phyloP scores from a whole-genome alignment of 2,329 filamentous ascomycete species.

The Westerdykella sp. region DNA sequence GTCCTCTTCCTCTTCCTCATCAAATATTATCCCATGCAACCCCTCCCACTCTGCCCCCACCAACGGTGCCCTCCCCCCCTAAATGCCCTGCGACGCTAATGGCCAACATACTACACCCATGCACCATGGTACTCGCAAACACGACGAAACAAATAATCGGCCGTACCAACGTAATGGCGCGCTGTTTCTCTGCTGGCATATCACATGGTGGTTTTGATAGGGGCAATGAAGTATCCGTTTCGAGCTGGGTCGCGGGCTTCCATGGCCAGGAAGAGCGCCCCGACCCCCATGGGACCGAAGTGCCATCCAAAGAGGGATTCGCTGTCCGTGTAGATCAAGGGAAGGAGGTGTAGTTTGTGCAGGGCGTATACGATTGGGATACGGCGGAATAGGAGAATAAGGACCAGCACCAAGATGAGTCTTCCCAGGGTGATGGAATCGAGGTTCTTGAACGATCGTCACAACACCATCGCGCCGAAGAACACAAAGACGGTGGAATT shows the following conservation, averaged over 20 bases:
- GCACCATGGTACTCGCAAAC: slow-evolving; percentile 48
- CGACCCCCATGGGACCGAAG: slow-evolving; percentile 54
- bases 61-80: slow-evolving; percentile 46
- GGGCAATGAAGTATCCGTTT: slow-evolving; percentile 44
- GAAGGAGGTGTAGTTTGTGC: slow-evolving; percentile 41
- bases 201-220: slow-evolving; percentile 40
- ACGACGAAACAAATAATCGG: slow-evolving; percentile 52
- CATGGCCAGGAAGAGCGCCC: slow-evolving; percentile 52
- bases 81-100: slow-evolving; percentile 48
- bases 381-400: slow-evolving; percentile 49
- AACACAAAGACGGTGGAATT: slow-evolving; percentile 53
- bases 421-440: slow-evolving; percentile 38
- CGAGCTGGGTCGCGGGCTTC: slow-evolving; percentile 46
- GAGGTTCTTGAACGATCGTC: slow-evolving; percentile 37
- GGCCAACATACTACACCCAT: slow-evolving; percentile 48
- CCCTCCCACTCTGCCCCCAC: slow-evolving; percentile 47
- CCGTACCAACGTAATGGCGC: slow-evolving; percentile 46
- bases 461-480: slow-evolving; percentile 51
- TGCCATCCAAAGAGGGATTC: slow-evolving; percentile 53
- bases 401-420: slow-evolving; percentile 42
- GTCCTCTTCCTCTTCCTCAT: slow-evolving; percentile 21
- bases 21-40: slow-evolving; percentile 47
- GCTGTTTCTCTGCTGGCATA: slow-evolving; percentile 27
- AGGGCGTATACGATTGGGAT: slow-evolving; percentile 47
- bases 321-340: slow-evolving; percentile 44